Conservation (phyloP, 2,329 filamentous ascomycete species). For the Talaromyces sp. region DNA sequence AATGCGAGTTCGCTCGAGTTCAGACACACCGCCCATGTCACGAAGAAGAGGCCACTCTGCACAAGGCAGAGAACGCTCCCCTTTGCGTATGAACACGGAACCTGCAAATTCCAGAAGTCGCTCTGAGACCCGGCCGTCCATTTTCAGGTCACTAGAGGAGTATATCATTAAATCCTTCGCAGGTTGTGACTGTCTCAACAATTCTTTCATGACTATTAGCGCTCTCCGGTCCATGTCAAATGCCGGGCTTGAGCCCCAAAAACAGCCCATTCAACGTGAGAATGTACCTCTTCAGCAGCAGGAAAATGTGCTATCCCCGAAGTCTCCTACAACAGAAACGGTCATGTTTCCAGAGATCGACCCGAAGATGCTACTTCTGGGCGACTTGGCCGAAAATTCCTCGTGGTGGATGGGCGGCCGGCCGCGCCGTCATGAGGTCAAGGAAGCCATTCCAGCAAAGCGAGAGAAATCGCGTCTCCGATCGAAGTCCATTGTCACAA, state of each 20-base stretch:
- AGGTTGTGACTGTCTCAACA: slow-evolving; percentile 69
- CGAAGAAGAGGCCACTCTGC: slow-evolving; percentile 24
- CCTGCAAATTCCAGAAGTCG: slow-evolving; percentile 36
- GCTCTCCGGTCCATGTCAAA: slow-evolving; percentile 33
- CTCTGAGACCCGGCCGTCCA: slow-evolving; percentile 40
- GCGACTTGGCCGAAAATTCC: slow-evolving; percentile 76
- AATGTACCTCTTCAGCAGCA: not conserved
- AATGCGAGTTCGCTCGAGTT: slow-evolving; percentile 28
- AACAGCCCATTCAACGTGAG: not conserved
- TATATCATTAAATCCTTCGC: slow-evolving; percentile 69
- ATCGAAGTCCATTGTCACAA: slow-evolving; percentile 47
- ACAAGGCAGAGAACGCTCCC: slow-evolving; percentile 22
- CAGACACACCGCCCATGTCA: slow-evolving; percentile 26
- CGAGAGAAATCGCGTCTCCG: slow-evolving; percentile 33
- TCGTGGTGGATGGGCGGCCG: slow-evolving; percentile 73
- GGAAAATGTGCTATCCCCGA: not conserved
- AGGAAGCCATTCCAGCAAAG: slow-evolving; percentile 25
- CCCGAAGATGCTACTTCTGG: slow-evolving; percentile 69
- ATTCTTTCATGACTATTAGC: slow-evolving; percentile 64
- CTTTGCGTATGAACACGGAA: slow-evolving; percentile 18
- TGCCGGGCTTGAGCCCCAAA: not conserved
- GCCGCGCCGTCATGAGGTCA: slow-evolving; percentile 32
- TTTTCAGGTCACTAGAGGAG: slow-evolving; percentile 75
- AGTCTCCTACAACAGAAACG: slow-evolving; percentile 1
- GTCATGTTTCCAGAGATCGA: slow-evolving; percentile 55